These are phyloP conservation scores for Hanseniaspora sp. DNA, from an alignment of 1,139 yeast species.

Conservation along the genomic window DNA sequence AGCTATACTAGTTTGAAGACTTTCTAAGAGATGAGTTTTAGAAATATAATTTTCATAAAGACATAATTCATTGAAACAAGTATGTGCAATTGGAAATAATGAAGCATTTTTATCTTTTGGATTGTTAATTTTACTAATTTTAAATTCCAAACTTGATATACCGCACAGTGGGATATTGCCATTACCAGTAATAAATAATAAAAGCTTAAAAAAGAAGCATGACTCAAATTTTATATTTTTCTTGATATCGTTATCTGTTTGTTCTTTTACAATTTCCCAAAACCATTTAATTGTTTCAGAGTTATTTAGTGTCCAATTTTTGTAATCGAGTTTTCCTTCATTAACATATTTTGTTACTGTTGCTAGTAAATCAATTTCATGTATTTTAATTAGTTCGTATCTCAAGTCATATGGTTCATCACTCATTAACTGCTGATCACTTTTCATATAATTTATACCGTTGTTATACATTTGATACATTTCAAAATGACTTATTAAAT, in stretches of 20 bases:
- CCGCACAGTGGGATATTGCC: slow-evolving; percentile 93
- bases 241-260: slow-evolving; percentile 43
- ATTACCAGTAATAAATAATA: slow-evolving; percentile 78
- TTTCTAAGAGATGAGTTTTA: slow-evolving; percentile 42
- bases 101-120: slow-evolving; percentile 27
- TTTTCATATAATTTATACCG: slow-evolving; percentile 33
- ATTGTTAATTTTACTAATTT: slow-evolving; percentile 44
- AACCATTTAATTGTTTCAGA: slow-evolving; percentile 53
- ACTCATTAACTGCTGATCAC: slow-evolving; percentile 1
- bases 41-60: slow-evolving; percentile 48
- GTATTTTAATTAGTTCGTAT: background rate
- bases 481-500: slow-evolving; percentile 71
- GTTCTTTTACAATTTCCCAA: slow-evolving; percentile 57
- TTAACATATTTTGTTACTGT: slow-evolving; percentile 66
- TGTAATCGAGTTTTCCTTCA: background rate
- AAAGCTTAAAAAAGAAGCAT: slow-evolving; percentile 28
- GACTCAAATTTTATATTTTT: slow-evolving; percentile 23
- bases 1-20: slow-evolving; percentile 23
- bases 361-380: slow-evolving; percentile 53
- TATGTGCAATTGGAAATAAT: slow-evolving; percentile 74
- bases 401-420: background rate
- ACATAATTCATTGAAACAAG: slow-evolving; percentile 85
- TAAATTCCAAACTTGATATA: slow-evolving; percentile 57
- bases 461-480: slow-evolving; percentile 72
- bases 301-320: background rate